Evolutionary conservation across 2,329 filamentous ascomycete species (phyloP).

Genomic region (Zarea fungicola): DNA sequence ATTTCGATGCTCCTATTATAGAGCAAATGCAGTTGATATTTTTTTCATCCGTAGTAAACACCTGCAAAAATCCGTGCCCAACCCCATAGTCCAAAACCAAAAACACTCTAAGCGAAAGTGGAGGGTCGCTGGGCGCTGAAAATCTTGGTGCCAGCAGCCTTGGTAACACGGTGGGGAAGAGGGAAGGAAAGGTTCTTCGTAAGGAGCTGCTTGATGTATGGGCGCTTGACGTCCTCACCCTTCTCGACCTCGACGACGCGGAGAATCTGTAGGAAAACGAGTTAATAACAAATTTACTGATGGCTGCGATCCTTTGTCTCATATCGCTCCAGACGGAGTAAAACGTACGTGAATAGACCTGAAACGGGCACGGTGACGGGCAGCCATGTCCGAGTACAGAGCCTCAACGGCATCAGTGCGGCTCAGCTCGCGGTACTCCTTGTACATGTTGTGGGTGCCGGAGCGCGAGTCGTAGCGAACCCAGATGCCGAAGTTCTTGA

Average conservation of each 20-base stretch:
- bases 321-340: no score
- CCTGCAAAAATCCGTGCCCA: constrained; percentile 53
- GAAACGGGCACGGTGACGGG: constrained; percentile 94
- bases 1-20: constrained; percentile 43
- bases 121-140: constrained; percentile 90
- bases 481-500: constrained; percentile 99
- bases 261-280: constrained; percentile 65
- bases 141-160: constrained; percentile 79
- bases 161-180: constrained; percentile 91
- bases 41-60: constrained; percentile 59
- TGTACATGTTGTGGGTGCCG: constrained; percentile 99
- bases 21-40: constrained; percentile 55
- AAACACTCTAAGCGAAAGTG: constrained; percentile 87
- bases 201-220: constrained; percentile 99
- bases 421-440: constrained; percentile 99
- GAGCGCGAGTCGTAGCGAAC: constrained; percentile 99
- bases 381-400: constrained; percentile 99
- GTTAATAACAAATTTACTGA: constrained; percentile 8
- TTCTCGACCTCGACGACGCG: constrained; percentile 98
- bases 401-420: constrained; percentile 91
- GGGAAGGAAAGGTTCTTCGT: constrained; percentile 96
- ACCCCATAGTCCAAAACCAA: constrained; percentile 44
- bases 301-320: no score
- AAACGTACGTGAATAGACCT: constrained; percentile 91
- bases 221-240: constrained; percentile 88